These are phyloP conservation scores for Aegle marmelos DNA, from an alignment of 345 rosid genomes.

Conservation along the genomic window DNA sequence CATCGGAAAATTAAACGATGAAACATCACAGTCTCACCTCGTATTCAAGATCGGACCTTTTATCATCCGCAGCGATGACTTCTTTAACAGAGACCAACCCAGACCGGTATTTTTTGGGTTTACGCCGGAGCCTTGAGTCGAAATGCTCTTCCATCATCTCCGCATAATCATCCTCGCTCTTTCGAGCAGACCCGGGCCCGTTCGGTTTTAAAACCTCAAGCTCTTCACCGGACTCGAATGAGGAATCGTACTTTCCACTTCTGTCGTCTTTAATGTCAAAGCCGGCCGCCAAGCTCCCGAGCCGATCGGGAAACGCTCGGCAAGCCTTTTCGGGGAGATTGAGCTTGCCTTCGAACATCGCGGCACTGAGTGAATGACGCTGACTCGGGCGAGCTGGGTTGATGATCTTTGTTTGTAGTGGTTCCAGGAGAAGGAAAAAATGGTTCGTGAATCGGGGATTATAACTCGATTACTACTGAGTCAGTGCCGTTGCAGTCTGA, in stretches of 20 bases:
- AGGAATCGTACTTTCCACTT: constrained; percentile 23
- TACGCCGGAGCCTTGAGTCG: constrained; percentile 16
- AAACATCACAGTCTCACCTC: constrained; percentile 38
- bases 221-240: constrained; percentile 51
- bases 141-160: constrained; percentile 20
- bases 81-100: constrained; percentile 31
- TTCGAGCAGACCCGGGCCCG: constrained; percentile 26
- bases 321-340: constrained; percentile 44
- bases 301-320: constrained; percentile 43
- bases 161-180: constrained; percentile 17
- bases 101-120: constrained; percentile 28
- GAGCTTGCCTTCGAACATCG: constrained; percentile 53
- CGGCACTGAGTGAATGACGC: constrained; percentile 17
- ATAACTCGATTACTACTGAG: constrained; percentile 15
- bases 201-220: constrained; percentile 51
- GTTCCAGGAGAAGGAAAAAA: constrained; percentile 4
- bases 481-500: not conserved
- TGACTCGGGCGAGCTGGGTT: constrained; percentile 3
- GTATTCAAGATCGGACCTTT: constrained; percentile 55
- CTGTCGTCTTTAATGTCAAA: constrained; percentile 32
- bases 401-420: not conserved
- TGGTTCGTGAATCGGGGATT: constrained; percentile 7
- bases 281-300: constrained; percentile 53
- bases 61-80: constrained; percentile 52
- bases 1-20: not conserved